These are phyloP conservation scores for Pyrenochaeta sp. DNA, from an alignment of 2,329 filamentous ascomycete genomes.

Conservation along the genomic window DNA sequence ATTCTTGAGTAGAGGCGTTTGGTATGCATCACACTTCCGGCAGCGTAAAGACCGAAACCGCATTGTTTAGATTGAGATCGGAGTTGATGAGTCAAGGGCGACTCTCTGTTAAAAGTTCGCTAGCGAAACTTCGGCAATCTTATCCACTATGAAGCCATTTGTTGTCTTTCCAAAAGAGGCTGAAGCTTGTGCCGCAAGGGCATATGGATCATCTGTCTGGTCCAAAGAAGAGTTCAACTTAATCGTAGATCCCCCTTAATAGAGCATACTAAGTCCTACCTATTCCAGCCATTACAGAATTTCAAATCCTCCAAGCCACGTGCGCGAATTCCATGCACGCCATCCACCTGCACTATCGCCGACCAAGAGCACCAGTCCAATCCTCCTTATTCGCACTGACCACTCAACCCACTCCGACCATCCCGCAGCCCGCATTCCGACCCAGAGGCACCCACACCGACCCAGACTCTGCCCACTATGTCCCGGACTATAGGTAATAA, in stretches of 20 bases:
- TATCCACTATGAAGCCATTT: too few species aligned
- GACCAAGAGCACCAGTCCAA: neutral
- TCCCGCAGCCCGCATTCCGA: neutral
- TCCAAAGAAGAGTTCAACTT: neutral
- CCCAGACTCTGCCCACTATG: neutral
- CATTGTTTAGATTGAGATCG: neutral
- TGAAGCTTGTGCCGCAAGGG: neutral
- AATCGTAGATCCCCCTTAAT: neutral
- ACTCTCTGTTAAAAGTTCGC: neutral
- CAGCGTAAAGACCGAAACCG: constrained; percentile 9
- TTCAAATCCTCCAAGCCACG: neutral
- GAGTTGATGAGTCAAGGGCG: neutral
- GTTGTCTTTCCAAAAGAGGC: too few species aligned
- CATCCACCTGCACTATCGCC: neutral
- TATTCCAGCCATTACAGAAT: neutral
- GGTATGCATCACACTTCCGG: constrained; percentile 25
- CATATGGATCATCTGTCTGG: neutral
- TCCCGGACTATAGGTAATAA: constrained; percentile 15
- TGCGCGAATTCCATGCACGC: constrained; percentile 1
- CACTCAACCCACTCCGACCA: neutral
- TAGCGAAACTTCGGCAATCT: neutral
- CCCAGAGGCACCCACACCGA: constrained; percentile 2
- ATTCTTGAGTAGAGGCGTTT: constrained; percentile 35
- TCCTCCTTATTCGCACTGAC: neutral
- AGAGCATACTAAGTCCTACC: neutral